phyloP scores from a whole-genome alignment of 495 filamentous ascomycete species.

The Aspergillus coremiiformis region DNA sequence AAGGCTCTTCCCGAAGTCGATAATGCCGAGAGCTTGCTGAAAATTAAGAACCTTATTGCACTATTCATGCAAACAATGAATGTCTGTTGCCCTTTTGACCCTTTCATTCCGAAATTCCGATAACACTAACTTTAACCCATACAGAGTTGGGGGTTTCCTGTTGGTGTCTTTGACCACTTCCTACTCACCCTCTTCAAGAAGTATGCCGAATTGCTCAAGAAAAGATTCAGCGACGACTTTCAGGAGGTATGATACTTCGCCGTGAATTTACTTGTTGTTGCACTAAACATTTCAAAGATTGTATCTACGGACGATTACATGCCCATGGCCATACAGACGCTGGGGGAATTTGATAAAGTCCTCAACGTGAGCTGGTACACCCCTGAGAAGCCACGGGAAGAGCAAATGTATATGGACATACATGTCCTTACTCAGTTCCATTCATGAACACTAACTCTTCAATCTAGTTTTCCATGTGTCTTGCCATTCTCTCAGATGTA shows the following conservation, averaged over 20 bases:
- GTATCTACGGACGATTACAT: conserved; percentile 97
- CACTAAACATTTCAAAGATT: conserved; percentile 48
- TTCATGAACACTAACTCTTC: conserved; percentile 8
- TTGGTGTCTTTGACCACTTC: conserved; percentile 72
- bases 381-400: conserved; percentile 66
- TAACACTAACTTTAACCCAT: conserved; percentile 5
- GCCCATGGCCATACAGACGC: conserved; percentile 89
- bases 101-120: not conserved
- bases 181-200: conserved; percentile 82
- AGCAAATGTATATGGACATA: conserved; percentile 56
- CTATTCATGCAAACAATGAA: conserved; percentile 98
- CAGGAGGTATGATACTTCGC: conserved; percentile 54
- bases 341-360: conserved; percentile 93
- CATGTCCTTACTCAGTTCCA: not conserved
- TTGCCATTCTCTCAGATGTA: conserved; percentile 99
- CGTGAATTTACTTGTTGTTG: not conserved
- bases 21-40: conserved; percentile 76
- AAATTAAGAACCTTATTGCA: conserved; percentile 86
- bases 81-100: conserved; percentile 33
- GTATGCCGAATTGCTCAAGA: conserved; percentile 87
- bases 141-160: conserved; percentile 81
- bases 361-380: conserved; percentile 89
- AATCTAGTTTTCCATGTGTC: conserved; percentile 72
- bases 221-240: conserved; percentile 86
- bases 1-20: conserved; percentile 68